phyloP scores from a whole-genome alignment of 768 basidiomycete species.

The Kwoniella botswanensis region DNA sequence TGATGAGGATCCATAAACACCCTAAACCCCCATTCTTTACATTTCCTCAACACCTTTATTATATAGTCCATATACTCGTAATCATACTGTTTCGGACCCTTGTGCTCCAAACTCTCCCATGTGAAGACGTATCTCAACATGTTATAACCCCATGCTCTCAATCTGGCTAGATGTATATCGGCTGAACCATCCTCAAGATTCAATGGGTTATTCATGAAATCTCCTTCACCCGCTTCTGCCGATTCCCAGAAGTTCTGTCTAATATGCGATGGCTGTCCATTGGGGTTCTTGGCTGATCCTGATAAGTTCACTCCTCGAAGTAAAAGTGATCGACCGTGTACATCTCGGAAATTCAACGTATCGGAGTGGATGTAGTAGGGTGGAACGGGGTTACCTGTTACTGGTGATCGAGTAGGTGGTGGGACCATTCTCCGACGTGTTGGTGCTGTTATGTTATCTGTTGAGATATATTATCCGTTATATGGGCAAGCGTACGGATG shows the following conservation, averaged over 20 bases:
- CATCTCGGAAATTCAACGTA: conserved; percentile 53
- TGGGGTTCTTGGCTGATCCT: conserved; percentile 83
- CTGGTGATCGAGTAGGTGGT: conserved; percentile 47
- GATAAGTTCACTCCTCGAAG: conserved; percentile 93
- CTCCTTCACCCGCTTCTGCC: conserved; percentile 68
- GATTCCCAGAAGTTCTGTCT: conserved; percentile 83
- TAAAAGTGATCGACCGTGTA: conserved; percentile 63
- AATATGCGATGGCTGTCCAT: conserved; percentile 70
- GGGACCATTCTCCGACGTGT: conserved; percentile 32
- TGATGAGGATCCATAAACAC: conserved; percentile 97
- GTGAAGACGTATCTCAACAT: conserved; percentile 77
- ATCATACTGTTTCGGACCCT: conserved; percentile 92
- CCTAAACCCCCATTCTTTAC: conserved; percentile 89
- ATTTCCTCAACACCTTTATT: conserved; percentile 79
- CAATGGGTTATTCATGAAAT: conserved; percentile 77
- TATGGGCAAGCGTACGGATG: too few species aligned
- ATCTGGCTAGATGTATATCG: conserved; percentile 71
- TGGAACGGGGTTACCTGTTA: conserved; percentile 54
- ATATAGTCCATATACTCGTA: conserved; percentile 91
- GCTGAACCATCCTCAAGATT: conserved; percentile 72
- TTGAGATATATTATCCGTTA: background rate
- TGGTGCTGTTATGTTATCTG: background rate
- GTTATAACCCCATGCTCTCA: conserved; percentile 94
- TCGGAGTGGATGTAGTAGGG: conserved; percentile 55
- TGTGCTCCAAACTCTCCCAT: conserved; percentile 93